phyloP scores from a whole-genome alignment of 2,329 filamentous ascomycete genomes.

The Fusarium multiceps region DNA sequence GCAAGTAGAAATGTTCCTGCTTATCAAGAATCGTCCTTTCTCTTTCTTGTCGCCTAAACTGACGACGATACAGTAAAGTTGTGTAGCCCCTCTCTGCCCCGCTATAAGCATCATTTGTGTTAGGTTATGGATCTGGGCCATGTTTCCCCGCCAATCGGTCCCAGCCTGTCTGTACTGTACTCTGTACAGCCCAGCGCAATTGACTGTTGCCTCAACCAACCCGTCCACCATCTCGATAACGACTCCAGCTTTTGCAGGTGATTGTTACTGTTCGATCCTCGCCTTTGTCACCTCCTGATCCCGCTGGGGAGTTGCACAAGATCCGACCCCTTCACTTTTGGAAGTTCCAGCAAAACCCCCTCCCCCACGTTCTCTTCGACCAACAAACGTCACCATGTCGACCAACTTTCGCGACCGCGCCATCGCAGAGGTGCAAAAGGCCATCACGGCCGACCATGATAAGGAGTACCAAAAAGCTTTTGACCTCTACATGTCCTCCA shows the following conservation, averaged over 20 bases:
- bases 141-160: constrained; percentile 56
- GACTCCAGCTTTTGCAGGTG: constrained; percentile 7
- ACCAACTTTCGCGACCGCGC: constrained; percentile 97
- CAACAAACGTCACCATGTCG: constrained; percentile 72
- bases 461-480: constrained; percentile 98
- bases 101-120: constrained; percentile 47
- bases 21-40: constrained; percentile 10
- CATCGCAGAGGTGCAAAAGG: constrained; percentile 96
- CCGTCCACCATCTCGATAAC: constrained; percentile 22
- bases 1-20: neutral
- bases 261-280: neutral
- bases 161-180: constrained; percentile 21
- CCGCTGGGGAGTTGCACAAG: constrained; percentile 14
- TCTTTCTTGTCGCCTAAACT: constrained; percentile 32
- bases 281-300: constrained; percentile 3
- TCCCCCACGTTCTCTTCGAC: constrained; percentile 33
- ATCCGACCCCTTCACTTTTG: neutral
- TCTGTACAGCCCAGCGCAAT: constrained; percentile 20
- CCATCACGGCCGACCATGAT: constrained; percentile 94
- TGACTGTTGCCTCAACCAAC: constrained; percentile 40
- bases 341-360: constrained; percentile 13
- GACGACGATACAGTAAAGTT: constrained; percentile 26
- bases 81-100: constrained; percentile 49
- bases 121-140: constrained; percentile 25
- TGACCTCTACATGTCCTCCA: constrained; percentile 92